Base-by-base conservation (phyloP, 257 asterid genomes). In the Penstemon davidsonii region DNA sequence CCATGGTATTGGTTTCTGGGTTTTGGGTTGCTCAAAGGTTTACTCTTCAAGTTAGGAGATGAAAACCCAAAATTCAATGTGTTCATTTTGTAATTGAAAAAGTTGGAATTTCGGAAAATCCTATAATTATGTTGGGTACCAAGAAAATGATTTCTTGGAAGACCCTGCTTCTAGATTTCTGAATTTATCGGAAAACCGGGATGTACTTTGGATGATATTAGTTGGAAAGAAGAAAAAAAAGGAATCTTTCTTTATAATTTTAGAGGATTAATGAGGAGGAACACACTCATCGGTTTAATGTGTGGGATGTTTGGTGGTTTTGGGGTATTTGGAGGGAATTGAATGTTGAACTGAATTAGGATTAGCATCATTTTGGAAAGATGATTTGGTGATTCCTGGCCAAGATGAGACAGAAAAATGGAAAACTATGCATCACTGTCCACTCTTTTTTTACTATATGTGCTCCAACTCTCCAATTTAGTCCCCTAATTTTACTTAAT, bases 51-150 rank as follows among this genome's bases (percentile, higher is more conserved):
- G 72, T 61, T 64, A 49, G 79, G 77, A 71, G 71, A 52, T n/a
- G 71, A 69, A 62, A 70, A 12, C 78, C 78, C 81, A 53, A 64
- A 67, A 63, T 54, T 79, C 75, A 76, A 55, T 15, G 72, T 74
- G 66, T 66, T 74, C 93, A 90, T 90, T 68, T 70, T 61, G 42
- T 41, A 42, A 64, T 67, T 11, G 2, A 64, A 73, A 74, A 66
- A 64, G 4, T 45, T 42, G 69, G 71, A 74, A 9, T 55, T 69
- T 67, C 53, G 51, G 62, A 56, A 70, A 58, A 58, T 52, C 66
- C 65, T 57, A 37, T 5, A 51, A 0, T 47, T 40, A 66, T 19
- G 41, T 44, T 38, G 47, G 13, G 49, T 47, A 18, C 44, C 40
- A 39, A 62, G 55, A 59, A 73, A 72, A 39, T 54, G 64, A 53